These are phyloP conservation scores for Bacterosira constricta DNA, from an alignment of 108 stramenopile genomes.

Conservation along the genomic window DNA sequence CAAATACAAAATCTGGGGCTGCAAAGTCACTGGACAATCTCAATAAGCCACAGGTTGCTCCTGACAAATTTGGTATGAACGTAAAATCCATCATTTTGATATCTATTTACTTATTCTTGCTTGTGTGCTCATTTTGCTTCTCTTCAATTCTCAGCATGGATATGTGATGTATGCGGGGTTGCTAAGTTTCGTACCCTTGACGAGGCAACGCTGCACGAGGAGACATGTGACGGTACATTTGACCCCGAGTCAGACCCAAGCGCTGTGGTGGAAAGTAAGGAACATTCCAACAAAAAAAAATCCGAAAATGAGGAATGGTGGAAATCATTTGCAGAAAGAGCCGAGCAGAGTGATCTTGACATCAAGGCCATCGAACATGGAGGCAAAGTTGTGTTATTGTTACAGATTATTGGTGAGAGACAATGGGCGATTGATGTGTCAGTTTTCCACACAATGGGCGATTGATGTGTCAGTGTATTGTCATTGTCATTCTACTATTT, in stretches of 20 bases:
- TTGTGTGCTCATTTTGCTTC: constrained; percentile 18
- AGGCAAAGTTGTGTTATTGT: constrained; percentile 64
- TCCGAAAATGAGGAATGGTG: constrained; percentile 52
- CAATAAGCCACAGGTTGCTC: constrained; percentile 19
- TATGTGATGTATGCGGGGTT: constrained; percentile 36
- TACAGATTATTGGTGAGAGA: constrained; percentile 70
- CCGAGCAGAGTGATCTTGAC: constrained; percentile 41
- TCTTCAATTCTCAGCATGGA: constrained; percentile 24
- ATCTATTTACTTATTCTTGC: background rate
- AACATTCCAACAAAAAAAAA: constrained; percentile 1
- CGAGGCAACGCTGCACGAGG: constrained; percentile 46
- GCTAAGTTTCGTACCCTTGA: constrained; percentile 44
- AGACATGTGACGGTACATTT: constrained; percentile 23
- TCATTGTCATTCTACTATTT: background rate
- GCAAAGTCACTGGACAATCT: background rate
- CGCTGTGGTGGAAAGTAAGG: background rate
- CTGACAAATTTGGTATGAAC: constrained; percentile 17
- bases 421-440: too few relatives aligned
- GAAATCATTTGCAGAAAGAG: constrained; percentile 40
- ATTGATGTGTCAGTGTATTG: background rate
- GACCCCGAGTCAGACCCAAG: constrained; percentile 26
- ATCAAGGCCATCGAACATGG: constrained; percentile 52
- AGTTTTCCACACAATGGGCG: too few relatives aligned
- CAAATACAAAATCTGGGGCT: constrained; percentile 1
- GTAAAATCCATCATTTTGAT: background rate